A percentile compares a stretch with the other conserved stretches of the same genome.
phyloP scores from a whole-genome alignment of 805 yeast genomes.

The Wickerhamiella dianesei region DNA sequence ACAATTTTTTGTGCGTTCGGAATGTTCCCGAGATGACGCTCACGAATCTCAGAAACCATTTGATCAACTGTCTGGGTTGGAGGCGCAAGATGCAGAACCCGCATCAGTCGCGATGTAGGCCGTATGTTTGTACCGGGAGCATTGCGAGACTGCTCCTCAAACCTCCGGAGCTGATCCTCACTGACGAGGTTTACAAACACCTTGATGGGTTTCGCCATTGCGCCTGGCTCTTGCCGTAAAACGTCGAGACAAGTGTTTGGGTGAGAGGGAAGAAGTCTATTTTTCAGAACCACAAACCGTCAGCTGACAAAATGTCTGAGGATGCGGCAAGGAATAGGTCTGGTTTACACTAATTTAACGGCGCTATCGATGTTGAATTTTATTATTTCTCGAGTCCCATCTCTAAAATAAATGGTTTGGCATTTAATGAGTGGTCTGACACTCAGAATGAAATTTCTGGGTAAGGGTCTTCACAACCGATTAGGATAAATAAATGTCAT shows the following conservation, averaged over 20 bases:
- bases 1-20: not conserved
- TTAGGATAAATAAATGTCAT: no score
- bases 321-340: no score
- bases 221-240: not conserved
- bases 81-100: conserved; percentile 1
- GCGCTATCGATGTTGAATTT: no score
- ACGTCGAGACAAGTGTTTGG: not conserved
- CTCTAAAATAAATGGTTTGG: no score
- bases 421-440: no score
- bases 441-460: no score
- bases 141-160: not conserved
- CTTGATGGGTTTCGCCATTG: not conserved
- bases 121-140: not conserved
- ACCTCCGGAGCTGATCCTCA: not conserved
- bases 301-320: not conserved
- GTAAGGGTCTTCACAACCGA: no score
- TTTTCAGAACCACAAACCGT: not conserved
- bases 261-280: not conserved
- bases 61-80: not conserved
- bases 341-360: no score
- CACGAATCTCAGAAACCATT: not conserved
- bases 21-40: not conserved
- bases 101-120: not conserved
- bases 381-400: no score
- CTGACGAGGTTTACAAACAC: not conserved